Base-by-base conservation (phyloP, 345 rosid species). In the Ceriops decandra region DNA sequence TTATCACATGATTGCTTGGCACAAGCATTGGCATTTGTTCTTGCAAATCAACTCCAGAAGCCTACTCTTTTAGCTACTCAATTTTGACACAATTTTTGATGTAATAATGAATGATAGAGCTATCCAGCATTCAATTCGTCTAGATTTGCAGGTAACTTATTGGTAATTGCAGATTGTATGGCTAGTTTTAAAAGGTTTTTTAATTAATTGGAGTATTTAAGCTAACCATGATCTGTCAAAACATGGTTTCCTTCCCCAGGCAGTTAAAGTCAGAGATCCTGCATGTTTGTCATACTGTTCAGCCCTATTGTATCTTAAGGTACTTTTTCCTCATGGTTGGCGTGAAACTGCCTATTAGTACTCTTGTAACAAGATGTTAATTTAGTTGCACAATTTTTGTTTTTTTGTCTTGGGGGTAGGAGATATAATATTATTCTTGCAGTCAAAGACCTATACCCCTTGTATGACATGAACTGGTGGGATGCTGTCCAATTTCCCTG, bases 31-130 rank as follows among this genome's bases (percentile, higher is more conserved):
- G 92, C 88, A 17, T 93, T 93, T 69, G 92, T 89, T 79, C 79
- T 93, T 2, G 95, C 97, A 2, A 86, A 93, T 74, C 85, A 95
- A 72, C 88, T 93, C 22, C 90, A 87, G 51, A 86, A 93, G 77
- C 81, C 91, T 10, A 88, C 96, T 0, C 85, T 93, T 57, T 75
- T 93, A 69, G 97, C 97, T n/a, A 88, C 98, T 72, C 95, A 93
- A 69, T 85, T 91, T 88, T 77, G 92, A 93, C 79, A 93, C 81
- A 70, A 84, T 93, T 70, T 80, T 71, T 74, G 68, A 82, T 77
- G 97, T 93, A 15, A 77, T 93, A 67, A 78, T 82, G 81, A 74
- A 79, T 71, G 88, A 91, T 71, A 77, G 72, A 76, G 87, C 76
- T 69, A 85, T 89, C 76, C 87, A 84, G 59, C 80, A 73, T 30